phyloP scores from a whole-genome alignment of 1,139 yeast species.

The Suhomyces anneliseae region DNA sequence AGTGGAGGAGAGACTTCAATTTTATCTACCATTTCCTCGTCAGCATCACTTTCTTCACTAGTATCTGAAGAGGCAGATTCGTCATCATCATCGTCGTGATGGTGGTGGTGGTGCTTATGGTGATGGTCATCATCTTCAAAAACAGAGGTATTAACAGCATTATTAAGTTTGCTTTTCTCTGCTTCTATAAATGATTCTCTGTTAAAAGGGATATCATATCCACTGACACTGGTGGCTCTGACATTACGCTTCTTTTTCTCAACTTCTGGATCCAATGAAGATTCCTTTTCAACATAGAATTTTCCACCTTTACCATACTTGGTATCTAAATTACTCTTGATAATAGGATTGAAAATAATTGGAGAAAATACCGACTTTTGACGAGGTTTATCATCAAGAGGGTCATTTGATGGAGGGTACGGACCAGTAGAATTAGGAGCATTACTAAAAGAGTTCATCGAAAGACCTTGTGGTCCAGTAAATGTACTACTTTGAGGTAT shows the following conservation, averaged over 20 bases:
- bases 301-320: slow-evolving; percentile 87
- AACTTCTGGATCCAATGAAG: slow-evolving; percentile 24
- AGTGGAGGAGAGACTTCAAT: slow-evolving; percentile 29
- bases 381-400: slow-evolving; percentile 1
- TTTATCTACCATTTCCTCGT: slow-evolving; percentile 26
- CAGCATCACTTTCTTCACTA: slow-evolving; percentile 41
- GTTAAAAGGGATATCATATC: slow-evolving; percentile 22
- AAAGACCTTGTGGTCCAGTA: slow-evolving; percentile 8
- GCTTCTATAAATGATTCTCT: slow-evolving; percentile 6
- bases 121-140: neutral
- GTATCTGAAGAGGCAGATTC: slow-evolving; percentile 10
- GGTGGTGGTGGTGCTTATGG: too few relatives aligned
- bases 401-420: neutral
- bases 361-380: slow-evolving; percentile 71
- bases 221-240: slow-evolving; percentile 47
- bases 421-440: neutral
- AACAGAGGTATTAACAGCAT: neutral
- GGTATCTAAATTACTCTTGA: slow-evolving; percentile 71
- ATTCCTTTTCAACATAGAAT: slow-evolving; percentile 57
- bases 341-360: slow-evolving; percentile 73
- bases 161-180: slow-evolving; percentile 2
- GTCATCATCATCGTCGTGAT: neutral
- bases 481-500: slow-evolving; percentile 24
- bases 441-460: neutral
- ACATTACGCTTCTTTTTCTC: slow-evolving; percentile 23